Evolutionary conservation across 495 filamentous ascomycete genomes (phyloP).

Genomic region (Wilcoxina mikolae): DNA sequence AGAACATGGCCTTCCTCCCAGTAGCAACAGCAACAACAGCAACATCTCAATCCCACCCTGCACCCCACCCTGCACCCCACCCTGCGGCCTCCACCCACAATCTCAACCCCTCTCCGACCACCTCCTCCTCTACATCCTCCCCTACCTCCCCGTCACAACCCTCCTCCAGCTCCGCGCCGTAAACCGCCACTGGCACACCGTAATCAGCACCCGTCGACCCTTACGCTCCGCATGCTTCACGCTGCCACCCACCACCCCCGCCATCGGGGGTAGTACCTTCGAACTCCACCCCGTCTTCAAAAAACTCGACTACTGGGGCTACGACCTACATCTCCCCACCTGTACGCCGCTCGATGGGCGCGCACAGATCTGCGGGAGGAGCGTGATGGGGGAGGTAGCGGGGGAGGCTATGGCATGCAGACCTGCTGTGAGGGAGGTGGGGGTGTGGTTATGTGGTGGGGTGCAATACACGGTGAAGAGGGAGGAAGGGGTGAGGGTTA

Average conservation of each 20-base stretch:
- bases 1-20: too few relatives aligned
- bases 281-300: conserved; percentile 16
- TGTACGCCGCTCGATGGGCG: background rate
- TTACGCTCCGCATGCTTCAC: conserved; percentile 10
- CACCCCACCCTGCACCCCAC: background rate
- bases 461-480: background rate
- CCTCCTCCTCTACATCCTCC: conserved; percentile 17
- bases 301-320: conserved; percentile 1
- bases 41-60: background rate
- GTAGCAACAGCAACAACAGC: too few relatives aligned
- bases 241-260: background rate
- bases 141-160: conserved; percentile 4
- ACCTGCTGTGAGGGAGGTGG: background rate
- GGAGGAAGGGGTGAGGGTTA: background rate
- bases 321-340: background rate
- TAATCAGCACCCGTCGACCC: conserved; percentile 13
- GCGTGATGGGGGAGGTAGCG: background rate
- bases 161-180: conserved; percentile 12
- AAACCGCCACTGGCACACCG: conserved; percentile 13
- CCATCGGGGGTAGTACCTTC: background rate
- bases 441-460: conserved; percentile 1
- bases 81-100: background rate
- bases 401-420: background rate
- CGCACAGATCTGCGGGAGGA: background rate
- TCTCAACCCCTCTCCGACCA: conserved; percentile 5